Evolutionary conservation across 164 flowering plant genomes (phyloP), one percentile per base, ranked within the genome.

Genomic region (Nymphaea colorata): DNA sequence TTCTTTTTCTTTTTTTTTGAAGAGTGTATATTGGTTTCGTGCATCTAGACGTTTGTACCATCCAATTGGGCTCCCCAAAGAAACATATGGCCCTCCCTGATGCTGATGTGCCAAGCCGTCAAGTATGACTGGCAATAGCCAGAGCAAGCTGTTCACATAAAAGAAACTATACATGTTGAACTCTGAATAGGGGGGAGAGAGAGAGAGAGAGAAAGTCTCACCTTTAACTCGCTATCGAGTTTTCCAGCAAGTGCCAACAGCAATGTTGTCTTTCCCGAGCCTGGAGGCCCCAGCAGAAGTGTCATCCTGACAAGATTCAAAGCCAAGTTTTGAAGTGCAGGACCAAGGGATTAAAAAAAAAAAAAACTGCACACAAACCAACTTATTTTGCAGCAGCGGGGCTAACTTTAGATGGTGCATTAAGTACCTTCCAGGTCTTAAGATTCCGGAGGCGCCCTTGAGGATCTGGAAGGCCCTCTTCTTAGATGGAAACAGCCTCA

Each of bases 201-300:
- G 66, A 0, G 17, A 64, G 55, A 59, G 64, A 70, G 41, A 53
- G 42, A 51, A 42, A 17, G 65, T 73, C 68, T 44, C 2, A 81
- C 85, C 75, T 75, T 71, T 14, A 84, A 68, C 55, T 77, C 68
- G 10, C 64, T 69, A 41, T 80, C 82, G 15, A 70, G 77, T 66
- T 78, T 78, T 17, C 84, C 85, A 6, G 85, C 71, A 73, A 84
- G 87, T 67, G 83, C 82, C 67, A 77, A 71, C 59, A 84, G 64
- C 66, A 84, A 64, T 5, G 80, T 80, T 68, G 87, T 84, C 72
- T 82, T 82, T 41, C 88, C 84, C 16, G 83, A 68, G 3, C 80
- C 75, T 8, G 87, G 87, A 74, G 87, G 87, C 42, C 87, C 87
- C 41, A 84, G 83, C 67, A 84, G 73, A 64, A 76, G 67, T 2